phyloP scores from a whole-genome alignment of 176 grass and related monocot genomes.

The Carex myosuroides region DNA sequence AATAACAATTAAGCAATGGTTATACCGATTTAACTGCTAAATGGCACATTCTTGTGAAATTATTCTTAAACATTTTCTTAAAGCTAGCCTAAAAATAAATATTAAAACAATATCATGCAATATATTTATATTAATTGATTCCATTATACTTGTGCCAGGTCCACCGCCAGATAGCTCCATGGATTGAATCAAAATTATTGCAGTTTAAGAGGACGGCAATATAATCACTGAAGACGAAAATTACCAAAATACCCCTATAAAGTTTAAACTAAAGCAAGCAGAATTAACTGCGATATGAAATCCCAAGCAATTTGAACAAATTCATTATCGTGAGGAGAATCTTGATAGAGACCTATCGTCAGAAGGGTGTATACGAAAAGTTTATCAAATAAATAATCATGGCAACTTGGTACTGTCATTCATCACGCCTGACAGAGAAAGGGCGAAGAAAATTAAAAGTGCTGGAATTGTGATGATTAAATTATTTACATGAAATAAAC shows the following conservation, averaged over 20 bases:
- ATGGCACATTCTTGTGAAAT: no score
- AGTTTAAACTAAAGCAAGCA: neutral
- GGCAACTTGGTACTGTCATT: slow-evolving; percentile 11
- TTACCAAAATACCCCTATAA: neutral
- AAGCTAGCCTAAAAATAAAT: no score
- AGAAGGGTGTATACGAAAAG: neutral
- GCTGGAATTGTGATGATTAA: slow-evolving; percentile 6
- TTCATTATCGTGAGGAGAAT: neutral
- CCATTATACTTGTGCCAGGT: no score
- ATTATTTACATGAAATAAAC: neutral
- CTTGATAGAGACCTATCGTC: neutral
- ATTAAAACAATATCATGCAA: no score
- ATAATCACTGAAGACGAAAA: neutral
- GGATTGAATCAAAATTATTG: neutral
- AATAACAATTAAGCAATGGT: no score
- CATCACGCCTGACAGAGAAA: slow-evolving; percentile 14
- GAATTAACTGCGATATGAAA: neutral
- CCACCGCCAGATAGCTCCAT: no score
- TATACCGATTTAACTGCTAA: no score
- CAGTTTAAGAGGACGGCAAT: neutral
- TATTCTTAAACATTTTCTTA: no score
- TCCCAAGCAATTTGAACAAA: neutral
- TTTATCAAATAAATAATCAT: neutral
- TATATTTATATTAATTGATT: no score
- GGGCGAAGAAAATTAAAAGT: neutral